phyloP scores from a whole-genome alignment of 164 flowering plant genomes.

The Chimonanthus salicifolius region DNA sequence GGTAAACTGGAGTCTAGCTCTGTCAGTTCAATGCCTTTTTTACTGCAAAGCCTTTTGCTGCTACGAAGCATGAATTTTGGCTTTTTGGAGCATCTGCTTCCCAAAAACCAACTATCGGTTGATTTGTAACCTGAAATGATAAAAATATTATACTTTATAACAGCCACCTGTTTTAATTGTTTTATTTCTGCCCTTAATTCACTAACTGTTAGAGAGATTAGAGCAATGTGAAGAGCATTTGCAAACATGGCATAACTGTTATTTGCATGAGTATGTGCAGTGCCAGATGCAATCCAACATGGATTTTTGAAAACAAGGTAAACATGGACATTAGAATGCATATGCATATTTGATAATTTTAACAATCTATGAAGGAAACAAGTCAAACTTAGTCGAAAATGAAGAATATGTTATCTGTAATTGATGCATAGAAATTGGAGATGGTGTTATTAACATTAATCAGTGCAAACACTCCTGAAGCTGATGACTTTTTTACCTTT shows the following conservation, averaged over 20 bases:
- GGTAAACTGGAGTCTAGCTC: slow-evolving; percentile 23
- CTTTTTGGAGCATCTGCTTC: slow-evolving; percentile 13
- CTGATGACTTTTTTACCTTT: no score
- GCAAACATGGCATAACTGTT: background rate
- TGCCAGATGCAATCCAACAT: background rate
- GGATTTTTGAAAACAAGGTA: background rate
- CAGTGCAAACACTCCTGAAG: background rate
- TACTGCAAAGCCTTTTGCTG: slow-evolving; percentile 29
- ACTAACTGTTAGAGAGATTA: background rate
- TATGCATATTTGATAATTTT: background rate
- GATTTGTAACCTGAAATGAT: slow-evolving; percentile 33
- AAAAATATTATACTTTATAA: background rate
- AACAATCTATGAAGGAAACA: background rate
- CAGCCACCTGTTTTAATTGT: background rate
- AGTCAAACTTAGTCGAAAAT: background rate
- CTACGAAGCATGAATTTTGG: slow-evolving; percentile 22
- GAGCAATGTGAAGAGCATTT: background rate
- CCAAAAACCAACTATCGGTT: slow-evolving; percentile 24
- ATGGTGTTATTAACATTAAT: background rate
- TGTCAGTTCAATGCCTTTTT: slow-evolving; percentile 13
- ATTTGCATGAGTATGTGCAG: background rate
- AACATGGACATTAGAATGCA: background rate
- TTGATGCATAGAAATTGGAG: background rate
- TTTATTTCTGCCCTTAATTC: background rate
- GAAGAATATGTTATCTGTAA: background rate